Evolutionary conservation across 768 basidiomycete genomes (phyloP).

Genomic region (Collybiopsis luxurians): DNA sequence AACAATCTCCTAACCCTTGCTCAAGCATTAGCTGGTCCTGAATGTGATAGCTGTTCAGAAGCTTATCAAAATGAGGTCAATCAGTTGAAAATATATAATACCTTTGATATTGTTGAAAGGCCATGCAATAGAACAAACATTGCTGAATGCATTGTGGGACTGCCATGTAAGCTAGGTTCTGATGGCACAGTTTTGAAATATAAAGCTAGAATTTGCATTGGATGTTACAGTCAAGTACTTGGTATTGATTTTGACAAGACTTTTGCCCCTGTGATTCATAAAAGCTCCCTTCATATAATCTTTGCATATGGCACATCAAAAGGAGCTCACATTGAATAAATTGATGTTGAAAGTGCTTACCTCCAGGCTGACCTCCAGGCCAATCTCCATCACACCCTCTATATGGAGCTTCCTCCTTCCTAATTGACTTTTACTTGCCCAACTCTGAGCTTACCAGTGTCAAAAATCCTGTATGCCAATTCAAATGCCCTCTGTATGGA

Average conservation of each 20-base stretch:
- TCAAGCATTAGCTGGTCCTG: too few relatives aligned
- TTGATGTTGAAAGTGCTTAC: slow-evolving; percentile 15
- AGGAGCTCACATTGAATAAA: slow-evolving; percentile 12
- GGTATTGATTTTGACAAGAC: slow-evolving; percentile 21
- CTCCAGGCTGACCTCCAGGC: too few relatives aligned
- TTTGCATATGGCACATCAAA: slow-evolving; percentile 8
- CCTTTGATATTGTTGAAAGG: not conserved
- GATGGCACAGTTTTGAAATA: too few relatives aligned
- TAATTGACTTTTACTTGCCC: slow-evolving; percentile 3
- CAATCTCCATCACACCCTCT: too few relatives aligned
- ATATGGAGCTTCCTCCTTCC: not conserved
- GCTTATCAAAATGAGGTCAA: not conserved
- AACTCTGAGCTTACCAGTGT: not conserved
- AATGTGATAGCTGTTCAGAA: too few relatives aligned
- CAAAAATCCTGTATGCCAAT: too few relatives aligned
- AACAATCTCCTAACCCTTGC: too few relatives aligned
- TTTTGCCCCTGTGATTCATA: slow-evolving; percentile 1
- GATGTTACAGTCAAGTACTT: slow-evolving; percentile 36
- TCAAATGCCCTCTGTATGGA: too few relatives aligned
- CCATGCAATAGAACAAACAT: slow-evolving; percentile 10
- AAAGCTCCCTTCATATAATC: slow-evolving; percentile 7
- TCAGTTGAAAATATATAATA: not conserved
- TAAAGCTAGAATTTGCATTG: slow-evolving; percentile 44
- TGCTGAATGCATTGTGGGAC: too few relatives aligned
- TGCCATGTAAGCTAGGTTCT: too few relatives aligned